These are phyloP conservation scores for Fusarium drepaniforme DNA, from an alignment of 2,329 filamentous ascomycete species.

Conservation along the genomic window DNA sequence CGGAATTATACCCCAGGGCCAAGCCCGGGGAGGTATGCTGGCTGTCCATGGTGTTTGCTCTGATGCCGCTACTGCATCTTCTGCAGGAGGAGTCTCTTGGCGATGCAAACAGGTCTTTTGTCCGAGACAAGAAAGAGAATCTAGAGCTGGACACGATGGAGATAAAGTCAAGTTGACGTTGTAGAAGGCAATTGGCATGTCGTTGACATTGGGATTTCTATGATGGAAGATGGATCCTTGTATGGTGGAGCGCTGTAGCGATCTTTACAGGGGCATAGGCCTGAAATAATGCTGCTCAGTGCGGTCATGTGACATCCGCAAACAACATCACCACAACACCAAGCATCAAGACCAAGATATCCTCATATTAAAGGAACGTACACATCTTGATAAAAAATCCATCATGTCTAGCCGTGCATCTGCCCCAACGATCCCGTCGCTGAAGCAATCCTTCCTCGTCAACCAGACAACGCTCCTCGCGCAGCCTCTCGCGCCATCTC, in stretches of 20 bases:
- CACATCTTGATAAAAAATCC: not conserved
- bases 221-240: not conserved
- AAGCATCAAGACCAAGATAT: not conserved
- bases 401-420: conserved; percentile 27
- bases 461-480: conserved; percentile 73
- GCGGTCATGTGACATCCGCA: not conserved
- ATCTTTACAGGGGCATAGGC: not conserved
- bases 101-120: not conserved
- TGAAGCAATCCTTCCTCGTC: conserved; percentile 74
- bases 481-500: conserved; percentile 67
- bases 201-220: not conserved
- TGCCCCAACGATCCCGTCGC: conserved; percentile 68
- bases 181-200: not conserved
- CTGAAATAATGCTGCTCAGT: not conserved
- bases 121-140: not conserved
- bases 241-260: not conserved
- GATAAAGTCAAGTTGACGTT: not conserved
- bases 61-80: not conserved
- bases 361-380: not conserved
- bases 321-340: conserved; percentile 15
- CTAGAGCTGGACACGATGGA: not conserved
- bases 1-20: not conserved
- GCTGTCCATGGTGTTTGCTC: not conserved
- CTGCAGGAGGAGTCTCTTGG: not conserved
- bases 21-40: not conserved